Conservation (phyloP, 495 filamentous ascomycete species). For the Saxophila tyrrhenica region DNA sequence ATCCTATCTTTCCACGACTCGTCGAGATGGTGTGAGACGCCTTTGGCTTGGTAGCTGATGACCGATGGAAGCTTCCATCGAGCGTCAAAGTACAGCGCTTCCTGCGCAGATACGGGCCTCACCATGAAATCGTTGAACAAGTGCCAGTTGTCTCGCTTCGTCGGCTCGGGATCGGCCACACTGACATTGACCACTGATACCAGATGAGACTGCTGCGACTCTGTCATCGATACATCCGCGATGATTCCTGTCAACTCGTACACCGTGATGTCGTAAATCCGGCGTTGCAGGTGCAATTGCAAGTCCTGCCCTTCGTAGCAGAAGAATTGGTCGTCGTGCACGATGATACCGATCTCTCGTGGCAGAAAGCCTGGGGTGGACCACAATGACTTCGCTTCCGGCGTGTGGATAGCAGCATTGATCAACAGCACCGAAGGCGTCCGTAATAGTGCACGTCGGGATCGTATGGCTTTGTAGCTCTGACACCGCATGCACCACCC, state of each 20-base stretch:
- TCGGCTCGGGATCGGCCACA: conserved; percentile 30
- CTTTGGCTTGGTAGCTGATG: conserved; percentile 69
- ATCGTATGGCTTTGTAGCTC: conserved; percentile 70
- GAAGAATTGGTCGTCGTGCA: conserved; percentile 70
- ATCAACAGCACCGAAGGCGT: conserved; percentile 76
- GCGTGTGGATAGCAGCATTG: conserved; percentile 61
- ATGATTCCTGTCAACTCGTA: conserved; percentile 91
- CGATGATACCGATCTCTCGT: conserved; percentile 77
- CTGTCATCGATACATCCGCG: conserved; percentile 71
- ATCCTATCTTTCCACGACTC: conserved; percentile 73
- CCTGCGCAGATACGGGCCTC: conserved; percentile 59
- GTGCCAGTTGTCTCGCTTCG: conserved; percentile 63
- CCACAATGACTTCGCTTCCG: conserved; percentile 71
- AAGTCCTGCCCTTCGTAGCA: conserved; percentile 85
- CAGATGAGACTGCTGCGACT: conserved; percentile 78
- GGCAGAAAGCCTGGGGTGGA: conserved; percentile 79
- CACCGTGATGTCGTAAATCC: conserved; percentile 57
- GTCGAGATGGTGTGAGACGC: conserved; percentile 62
- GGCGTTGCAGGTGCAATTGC: conserved; percentile 51
- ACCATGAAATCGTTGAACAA: conserved; percentile 97
- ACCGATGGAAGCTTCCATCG: conserved; percentile 87
- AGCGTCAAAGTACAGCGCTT: conserved; percentile 78
- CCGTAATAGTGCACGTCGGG: conserved; percentile 64
- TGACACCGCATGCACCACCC: conserved; percentile 88
- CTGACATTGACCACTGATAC: conserved; percentile 86